Conservation (phyloP, 2,329 filamentous ascomycete species). For the Colletotrichum musicola region DNA sequence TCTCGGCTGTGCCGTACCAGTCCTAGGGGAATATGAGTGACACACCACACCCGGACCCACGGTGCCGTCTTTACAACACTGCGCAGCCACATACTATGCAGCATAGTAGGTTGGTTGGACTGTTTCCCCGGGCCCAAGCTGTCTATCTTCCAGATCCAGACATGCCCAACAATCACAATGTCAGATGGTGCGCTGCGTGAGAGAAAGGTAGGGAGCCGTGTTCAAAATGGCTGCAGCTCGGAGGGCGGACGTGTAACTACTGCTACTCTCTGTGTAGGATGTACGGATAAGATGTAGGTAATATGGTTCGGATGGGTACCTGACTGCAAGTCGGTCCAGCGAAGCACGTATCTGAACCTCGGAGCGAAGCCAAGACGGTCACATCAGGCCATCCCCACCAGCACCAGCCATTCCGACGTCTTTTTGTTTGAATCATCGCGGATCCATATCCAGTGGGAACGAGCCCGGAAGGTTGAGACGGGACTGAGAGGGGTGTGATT, state of each 20-base stretch:
- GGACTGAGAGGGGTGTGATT: constrained; percentile 1
- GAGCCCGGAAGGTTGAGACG: not conserved
- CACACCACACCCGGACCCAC: constrained; percentile 5
- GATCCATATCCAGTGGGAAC: constrained; percentile 26
- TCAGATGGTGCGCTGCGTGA: too few relatives aligned
- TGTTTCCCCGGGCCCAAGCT: not conserved
- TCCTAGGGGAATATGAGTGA: constrained; percentile 9
- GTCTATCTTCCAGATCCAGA: not conserved
- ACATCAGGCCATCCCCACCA: constrained; percentile 17
- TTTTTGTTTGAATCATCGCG: constrained; percentile 17
- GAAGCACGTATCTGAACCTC: not conserved
- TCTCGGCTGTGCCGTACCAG: constrained; percentile 5
- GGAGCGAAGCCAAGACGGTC: not conserved
- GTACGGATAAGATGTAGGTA: too few relatives aligned
- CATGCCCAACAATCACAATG: not conserved
- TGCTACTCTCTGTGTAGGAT: too few relatives aligned
- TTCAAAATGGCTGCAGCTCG: too few relatives aligned
- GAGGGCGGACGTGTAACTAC: too few relatives aligned
- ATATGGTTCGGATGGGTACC: not conserved
- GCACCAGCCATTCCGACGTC: constrained; percentile 12
- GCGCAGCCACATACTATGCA: too few relatives aligned
- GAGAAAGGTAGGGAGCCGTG: too few relatives aligned
- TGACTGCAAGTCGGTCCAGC: constrained; percentile 6
- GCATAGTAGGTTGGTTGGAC: too few relatives aligned
- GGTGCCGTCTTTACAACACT: not conserved